Base-by-base conservation (phyloP, 2,329 filamentous ascomycete genomes). In the Pyricularia sp. region DNA sequence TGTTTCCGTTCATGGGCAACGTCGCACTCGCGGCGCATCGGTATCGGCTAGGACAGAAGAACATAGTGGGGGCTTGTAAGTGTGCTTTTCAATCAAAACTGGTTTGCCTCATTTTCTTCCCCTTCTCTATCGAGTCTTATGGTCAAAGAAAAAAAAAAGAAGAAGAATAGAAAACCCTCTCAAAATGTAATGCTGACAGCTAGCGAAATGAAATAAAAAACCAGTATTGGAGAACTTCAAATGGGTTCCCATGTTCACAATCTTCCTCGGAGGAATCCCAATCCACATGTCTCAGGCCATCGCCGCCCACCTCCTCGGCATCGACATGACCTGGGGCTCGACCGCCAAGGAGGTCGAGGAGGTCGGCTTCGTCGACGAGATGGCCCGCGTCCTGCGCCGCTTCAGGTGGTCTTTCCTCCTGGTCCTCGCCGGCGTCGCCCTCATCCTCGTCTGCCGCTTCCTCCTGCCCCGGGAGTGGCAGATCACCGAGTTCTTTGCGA, bases 281-380 rank as follows among this genome's bases (percentile, higher is more conserved):
- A 82, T 96, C 44, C 90, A 96, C 76, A 84, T 96, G 62, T 90
- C 85, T 35, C 88, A 93, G 73, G 91, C 91, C 1, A 79, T 96
- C 40, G 76, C 94, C 60, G 82, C 86, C 4, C 91, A 96, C 78
- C 90, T 94, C 84, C 89, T 94, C 73, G 86, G 89, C 77, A 86
- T 93, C 72, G 83, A 94, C 76, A 93, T 94, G 88, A 85, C 84
- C 2, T 94, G 91, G 91, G 90, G 90, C 63, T 86, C 90, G 1
- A 96, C 91, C 0, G 84, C 87, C 57, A 96, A 96, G 77, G 91
- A 96, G 77, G 84, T 84, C 62, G 88, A 91, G 70, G 87, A 88
- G 71, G 88, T 88, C 31, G 89, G 90, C 75, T 96, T 96, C 77
- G 93, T 93, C 77, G 88, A 90, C 67, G 91, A 94, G 73, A 84